Evolutionary conservation across 139 green algal species (phyloP).

Genomic region (Tetradesmus lagerheimii): DNA sequence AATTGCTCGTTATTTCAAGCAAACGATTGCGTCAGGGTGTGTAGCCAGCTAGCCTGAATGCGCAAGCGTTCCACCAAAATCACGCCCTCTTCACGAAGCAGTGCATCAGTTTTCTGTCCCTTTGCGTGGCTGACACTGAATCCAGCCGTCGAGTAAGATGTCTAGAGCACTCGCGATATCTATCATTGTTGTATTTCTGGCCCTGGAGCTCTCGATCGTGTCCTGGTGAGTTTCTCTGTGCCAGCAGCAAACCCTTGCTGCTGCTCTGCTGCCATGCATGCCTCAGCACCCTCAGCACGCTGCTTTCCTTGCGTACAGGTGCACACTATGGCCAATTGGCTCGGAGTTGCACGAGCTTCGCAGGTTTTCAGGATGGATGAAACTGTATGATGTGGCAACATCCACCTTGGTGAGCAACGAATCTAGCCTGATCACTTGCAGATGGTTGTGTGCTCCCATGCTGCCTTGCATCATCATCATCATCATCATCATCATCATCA

Average conservation of each 20-base stretch:
- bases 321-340: conserved; percentile 60
- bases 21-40: background rate
- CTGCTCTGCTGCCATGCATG: background rate
- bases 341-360: conserved; percentile 28
- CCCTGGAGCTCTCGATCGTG: background rate
- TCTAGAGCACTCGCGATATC: background rate
- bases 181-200: background rate
- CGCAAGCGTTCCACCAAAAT: background rate
- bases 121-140: background rate
- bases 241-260: background rate
- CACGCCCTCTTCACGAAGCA: background rate
- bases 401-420: conserved; percentile 61
- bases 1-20: background rate
- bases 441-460: background rate
- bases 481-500: too few species aligned
- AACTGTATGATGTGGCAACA: conserved; percentile 53
- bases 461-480: too few species aligned
- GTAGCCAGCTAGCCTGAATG: background rate
- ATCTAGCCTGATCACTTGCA: too few species aligned
- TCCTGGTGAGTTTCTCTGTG: background rate
- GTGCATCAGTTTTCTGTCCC: background rate
- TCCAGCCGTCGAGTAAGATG: background rate
- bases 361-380: conserved; percentile 32
- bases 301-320: background rate
- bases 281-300: background rate